A percentile compares a stretch with the other conserved stretches of the same genome.
These are phyloP conservation scores for Jatropha multifida DNA, from an alignment of 441 rosid species.

Conservation along the genomic window DNA sequence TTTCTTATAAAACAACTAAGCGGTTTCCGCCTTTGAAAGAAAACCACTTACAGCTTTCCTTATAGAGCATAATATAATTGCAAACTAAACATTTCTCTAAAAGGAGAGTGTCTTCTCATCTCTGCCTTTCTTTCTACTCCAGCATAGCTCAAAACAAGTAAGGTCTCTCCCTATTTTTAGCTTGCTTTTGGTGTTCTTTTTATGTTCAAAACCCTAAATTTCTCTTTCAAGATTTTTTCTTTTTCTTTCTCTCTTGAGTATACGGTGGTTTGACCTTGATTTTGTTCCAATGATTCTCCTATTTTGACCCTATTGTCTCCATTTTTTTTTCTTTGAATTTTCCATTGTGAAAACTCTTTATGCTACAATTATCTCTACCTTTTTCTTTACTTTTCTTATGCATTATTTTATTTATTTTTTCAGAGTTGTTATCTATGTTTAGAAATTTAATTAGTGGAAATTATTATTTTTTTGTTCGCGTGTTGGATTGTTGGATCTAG, in stretches of 20 bases:
- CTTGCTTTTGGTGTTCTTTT: background rate
- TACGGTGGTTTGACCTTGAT: background rate
- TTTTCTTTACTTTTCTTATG: background rate
- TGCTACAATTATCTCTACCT: background rate
- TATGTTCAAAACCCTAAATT: background rate
- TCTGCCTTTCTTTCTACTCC: background rate
- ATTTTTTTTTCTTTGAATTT: background rate
- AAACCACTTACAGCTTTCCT: conserved; percentile 28
- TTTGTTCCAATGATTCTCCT: background rate
- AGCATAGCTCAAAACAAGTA: conserved; percentile 28
- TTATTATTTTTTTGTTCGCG: background rate
- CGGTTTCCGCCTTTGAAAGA: conserved; percentile 6
- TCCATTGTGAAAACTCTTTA: background rate
- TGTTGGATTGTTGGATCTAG: conserved; percentile 19
- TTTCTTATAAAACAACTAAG: background rate
- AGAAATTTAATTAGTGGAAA: background rate
- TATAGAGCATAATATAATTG: conserved; percentile 8
- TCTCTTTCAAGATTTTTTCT: background rate
- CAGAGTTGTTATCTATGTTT: background rate
- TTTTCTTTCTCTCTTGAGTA: no score
- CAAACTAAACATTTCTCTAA: conserved; percentile 12
- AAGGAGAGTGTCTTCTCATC: background rate
- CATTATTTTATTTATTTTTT: background rate
- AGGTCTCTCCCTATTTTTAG: background rate
- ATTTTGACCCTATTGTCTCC: background rate